A percentile compares a stretch with the other conserved stretches of the same genome.
Conservation (phyloP, 2,329 filamentous ascomycete species). For the Aspergillus sergii region DNA sequence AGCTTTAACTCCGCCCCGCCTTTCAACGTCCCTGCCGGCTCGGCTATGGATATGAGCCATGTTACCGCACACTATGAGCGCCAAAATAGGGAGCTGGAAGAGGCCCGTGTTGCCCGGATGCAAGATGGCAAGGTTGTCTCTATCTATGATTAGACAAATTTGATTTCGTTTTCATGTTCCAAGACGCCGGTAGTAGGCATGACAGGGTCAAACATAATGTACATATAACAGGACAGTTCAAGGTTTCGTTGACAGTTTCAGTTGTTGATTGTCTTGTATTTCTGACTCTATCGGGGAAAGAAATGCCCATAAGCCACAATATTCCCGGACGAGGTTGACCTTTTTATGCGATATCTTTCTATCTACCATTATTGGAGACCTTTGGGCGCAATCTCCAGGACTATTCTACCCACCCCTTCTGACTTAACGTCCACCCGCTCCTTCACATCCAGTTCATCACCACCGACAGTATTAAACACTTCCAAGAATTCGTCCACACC, state of each 20-base stretch:
- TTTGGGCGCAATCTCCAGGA: conserved; percentile 35
- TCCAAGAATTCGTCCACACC: conserved; percentile 62
- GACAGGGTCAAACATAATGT: conserved; percentile 27
- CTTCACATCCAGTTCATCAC: conserved; percentile 30
- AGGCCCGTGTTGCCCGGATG: conserved; percentile 54
- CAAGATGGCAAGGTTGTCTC: conserved; percentile 48
- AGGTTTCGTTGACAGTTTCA: conserved; percentile 23
- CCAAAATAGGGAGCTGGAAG: conserved; percentile 58
- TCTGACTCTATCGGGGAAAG: background rate
- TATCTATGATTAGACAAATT: conserved; percentile 45
- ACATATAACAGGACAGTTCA: conserved; percentile 38
- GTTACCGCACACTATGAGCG: conserved; percentile 66
- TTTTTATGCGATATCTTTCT: background rate
- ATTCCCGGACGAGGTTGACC: background rate
- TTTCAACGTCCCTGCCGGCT: conserved; percentile 66
- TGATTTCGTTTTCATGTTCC: conserved; percentile 22
- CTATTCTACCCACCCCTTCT: conserved; percentile 47
- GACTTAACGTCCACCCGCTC: conserved; percentile 42
- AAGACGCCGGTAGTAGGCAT: conserved; percentile 26
- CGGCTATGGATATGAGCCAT: conserved; percentile 59
- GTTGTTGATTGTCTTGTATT: conserved; percentile 19
- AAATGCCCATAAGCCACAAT: background rate
- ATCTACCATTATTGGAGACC: background rate
- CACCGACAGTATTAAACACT: conserved; percentile 31
- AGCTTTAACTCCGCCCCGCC: conserved; percentile 63